These are phyloP conservation scores for Clavulina sp. DNA, from an alignment of 768 basidiomycete genomes.

Conservation along the genomic window DNA sequence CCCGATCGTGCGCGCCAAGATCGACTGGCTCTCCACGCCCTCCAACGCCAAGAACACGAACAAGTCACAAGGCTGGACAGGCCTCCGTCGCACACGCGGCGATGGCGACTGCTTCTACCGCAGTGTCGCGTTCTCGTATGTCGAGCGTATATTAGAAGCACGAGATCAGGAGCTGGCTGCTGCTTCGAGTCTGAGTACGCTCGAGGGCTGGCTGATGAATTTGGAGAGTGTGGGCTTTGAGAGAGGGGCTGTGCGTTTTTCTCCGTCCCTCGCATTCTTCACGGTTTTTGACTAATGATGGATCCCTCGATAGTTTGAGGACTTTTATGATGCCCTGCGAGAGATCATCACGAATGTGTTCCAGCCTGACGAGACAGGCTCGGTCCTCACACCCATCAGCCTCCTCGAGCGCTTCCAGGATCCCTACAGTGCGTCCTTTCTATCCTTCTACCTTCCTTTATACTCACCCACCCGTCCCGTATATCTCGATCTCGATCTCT, in stretches of 20 bases:
- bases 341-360: slow-evolving; percentile 31
- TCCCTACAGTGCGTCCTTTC: slow-evolving; percentile 26
- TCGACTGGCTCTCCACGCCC: not conserved
- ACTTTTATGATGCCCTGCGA: slow-evolving; percentile 52
- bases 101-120: slow-evolving; percentile 78
- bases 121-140: slow-evolving; percentile 67
- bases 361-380: slow-evolving; percentile 21
- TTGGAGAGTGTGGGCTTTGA: slow-evolving; percentile 48
- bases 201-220: slow-evolving; percentile 31
- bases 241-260: not conserved
- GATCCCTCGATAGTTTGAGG: slow-evolving; percentile 20
- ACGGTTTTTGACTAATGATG: too few species aligned
- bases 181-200: slow-evolving; percentile 30
- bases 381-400: slow-evolving; percentile 20
- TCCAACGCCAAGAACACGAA: not conserved
- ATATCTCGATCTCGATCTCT: too few species aligned
- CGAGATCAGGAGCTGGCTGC: slow-evolving; percentile 28
- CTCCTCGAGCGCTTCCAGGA: slow-evolving; percentile 39
- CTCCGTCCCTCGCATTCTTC: slow-evolving; percentile 12
- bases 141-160: slow-evolving; percentile 43
- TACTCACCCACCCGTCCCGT: slow-evolving; percentile 26
- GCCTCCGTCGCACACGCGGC: slow-evolving; percentile 57
- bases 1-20: not conserved
- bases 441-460: not conserved
- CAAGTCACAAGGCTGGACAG: not conserved